phyloP scores from a whole-genome alignment of 331 rosid species.

The Malus hybrid region DNA sequence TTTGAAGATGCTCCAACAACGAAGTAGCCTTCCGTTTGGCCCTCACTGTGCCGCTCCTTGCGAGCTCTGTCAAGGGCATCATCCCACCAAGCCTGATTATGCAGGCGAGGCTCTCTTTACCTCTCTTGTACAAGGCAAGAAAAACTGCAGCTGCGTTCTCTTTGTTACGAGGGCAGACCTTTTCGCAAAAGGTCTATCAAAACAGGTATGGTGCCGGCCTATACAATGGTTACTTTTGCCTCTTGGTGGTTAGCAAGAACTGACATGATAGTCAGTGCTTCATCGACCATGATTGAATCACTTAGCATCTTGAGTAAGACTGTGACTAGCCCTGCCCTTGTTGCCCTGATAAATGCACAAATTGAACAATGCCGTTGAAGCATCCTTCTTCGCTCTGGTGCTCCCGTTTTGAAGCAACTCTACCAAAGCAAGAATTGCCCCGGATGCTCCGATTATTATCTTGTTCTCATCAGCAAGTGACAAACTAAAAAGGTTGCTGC shows the following conservation, averaged over 20 bases:
- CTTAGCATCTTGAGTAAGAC: conserved; percentile 81
- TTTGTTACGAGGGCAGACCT: conserved; percentile 82
- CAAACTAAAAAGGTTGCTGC: conserved; percentile 96
- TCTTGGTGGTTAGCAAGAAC: conserved; percentile 94
- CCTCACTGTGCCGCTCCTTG: conserved; percentile 76
- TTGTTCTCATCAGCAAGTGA: conserved; percentile 96
- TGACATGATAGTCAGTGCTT: conserved; percentile 88
- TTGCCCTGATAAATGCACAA: conserved; percentile 95
- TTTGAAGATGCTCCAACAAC: conserved; percentile 77
- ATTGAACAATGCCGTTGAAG: conserved; percentile 88
- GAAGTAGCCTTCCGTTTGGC: conserved; percentile 90
- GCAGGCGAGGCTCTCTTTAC: conserved; percentile 61
- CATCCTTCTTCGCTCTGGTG: conserved; percentile 88
- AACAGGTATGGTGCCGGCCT: conserved; percentile 86
- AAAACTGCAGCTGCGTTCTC: conserved; percentile 87
- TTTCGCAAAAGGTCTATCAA: conserved; percentile 79
- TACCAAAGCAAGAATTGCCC: conserved; percentile 86
- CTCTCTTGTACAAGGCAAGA: conserved; percentile 84
- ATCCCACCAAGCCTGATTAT: conserved; percentile 80
- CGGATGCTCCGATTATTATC: conserved; percentile 91
- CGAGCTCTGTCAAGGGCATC: conserved; percentile 75
- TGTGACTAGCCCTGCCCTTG: conserved; percentile 74
- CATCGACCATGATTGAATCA: conserved; percentile 81
- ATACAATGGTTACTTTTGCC: conserved; percentile 66
- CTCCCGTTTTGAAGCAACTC: conserved; percentile 84